These are phyloP conservation scores for Stephanocyclus meneghinianus DNA, from an alignment of 352 stramenopile species.

Conservation along the genomic window DNA sequence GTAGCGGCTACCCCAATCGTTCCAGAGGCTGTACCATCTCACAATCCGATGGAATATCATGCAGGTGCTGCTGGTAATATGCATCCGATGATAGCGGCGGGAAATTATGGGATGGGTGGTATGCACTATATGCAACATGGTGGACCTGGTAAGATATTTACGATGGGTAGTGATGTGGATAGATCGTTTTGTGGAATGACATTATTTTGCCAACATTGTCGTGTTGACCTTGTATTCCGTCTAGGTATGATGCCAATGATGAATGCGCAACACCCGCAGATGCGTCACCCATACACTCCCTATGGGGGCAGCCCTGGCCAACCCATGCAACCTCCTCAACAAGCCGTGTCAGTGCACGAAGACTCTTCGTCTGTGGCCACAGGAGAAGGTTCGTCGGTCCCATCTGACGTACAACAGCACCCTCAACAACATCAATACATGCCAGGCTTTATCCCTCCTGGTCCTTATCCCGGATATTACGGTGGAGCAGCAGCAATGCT, in stretches of 20 bases:
- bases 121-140: slow-evolving; percentile 26
- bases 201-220: neutral
- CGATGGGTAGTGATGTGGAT: slow-evolving; percentile 11
- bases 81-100: slow-evolving; percentile 36
- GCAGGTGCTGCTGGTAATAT: slow-evolving; percentile 33
- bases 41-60: slow-evolving; percentile 28
- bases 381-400: slow-evolving; percentile 24
- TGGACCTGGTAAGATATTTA: slow-evolving; percentile 43
- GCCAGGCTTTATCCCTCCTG: slow-evolving; percentile 28
- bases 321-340: slow-evolving; percentile 14
- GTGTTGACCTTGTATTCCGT: slow-evolving; percentile 12
- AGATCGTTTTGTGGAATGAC: neutral
- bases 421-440: slow-evolving; percentile 32
- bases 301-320: slow-evolving; percentile 18
- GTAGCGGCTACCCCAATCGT: slow-evolving; percentile 10
- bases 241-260: slow-evolving; percentile 75
- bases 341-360: slow-evolving; percentile 27
- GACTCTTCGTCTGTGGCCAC: slow-evolving; percentile 27
- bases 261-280: slow-evolving; percentile 50
- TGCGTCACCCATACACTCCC: slow-evolving; percentile 43
- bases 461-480: slow-evolving; percentile 40
- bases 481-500: slow-evolving; percentile 25
- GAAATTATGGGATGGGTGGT: slow-evolving; percentile 35
- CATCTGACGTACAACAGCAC: slow-evolving; percentile 27
- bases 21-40: slow-evolving; percentile 10